Evolutionary conservation across 169 alveolate species (phyloP).

Genomic region (Amoebophrya sp.): DNA sequence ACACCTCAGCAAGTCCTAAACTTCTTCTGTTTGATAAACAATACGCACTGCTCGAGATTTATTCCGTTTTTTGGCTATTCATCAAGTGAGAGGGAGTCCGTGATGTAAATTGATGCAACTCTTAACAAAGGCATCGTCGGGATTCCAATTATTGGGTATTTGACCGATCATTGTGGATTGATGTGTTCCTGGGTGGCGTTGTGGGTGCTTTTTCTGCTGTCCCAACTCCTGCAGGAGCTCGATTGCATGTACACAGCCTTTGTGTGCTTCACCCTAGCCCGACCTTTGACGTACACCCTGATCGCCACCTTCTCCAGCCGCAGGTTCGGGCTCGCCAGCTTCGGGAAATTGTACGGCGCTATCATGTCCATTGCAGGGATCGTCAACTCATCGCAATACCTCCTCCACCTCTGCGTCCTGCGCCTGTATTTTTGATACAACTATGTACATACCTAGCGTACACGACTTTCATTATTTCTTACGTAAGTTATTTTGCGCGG

Average conservation of each 20-base stretch:
- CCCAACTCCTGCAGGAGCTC: neutral
- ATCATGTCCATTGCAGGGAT: neutral
- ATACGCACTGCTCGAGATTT: neutral
- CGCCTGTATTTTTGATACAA: too few relatives aligned
- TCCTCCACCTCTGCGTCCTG: neutral
- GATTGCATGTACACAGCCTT: neutral
- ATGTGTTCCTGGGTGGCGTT: neutral
- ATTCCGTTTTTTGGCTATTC: neutral
- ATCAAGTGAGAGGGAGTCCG: too few relatives aligned
- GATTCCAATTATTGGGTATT: neutral
- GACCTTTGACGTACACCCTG: neutral
- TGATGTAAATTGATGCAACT: too few relatives aligned
- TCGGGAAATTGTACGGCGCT: neutral
- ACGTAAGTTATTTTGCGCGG: too few relatives aligned
- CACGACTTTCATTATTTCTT: too few relatives aligned
- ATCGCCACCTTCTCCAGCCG: neutral
- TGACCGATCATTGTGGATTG: neutral
- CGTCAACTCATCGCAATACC: neutral
- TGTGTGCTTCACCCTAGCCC: neutral
- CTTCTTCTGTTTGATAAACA: neutral
- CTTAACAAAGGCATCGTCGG: neutral
- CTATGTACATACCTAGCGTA: too few relatives aligned
- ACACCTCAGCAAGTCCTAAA: neutral
- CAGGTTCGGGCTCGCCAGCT: neutral
- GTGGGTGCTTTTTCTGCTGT: neutral